Evolutionary conservation across 108 stramenopile species (phyloP), one percentile per base, ranked within the genome.

Genomic region (Nitzschia putrida): DNA sequence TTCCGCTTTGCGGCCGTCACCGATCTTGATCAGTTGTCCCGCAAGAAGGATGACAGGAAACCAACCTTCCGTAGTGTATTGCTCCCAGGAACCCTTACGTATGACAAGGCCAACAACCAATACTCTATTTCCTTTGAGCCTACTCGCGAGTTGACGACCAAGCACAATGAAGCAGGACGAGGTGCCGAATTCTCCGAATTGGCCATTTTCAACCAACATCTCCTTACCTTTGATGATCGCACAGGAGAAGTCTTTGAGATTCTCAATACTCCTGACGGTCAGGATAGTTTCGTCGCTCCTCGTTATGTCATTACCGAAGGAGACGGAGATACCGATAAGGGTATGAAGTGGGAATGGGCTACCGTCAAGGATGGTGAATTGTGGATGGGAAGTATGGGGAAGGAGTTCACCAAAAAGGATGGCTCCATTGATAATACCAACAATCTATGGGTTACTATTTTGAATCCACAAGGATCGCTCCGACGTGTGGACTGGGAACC

Each of bases 221-320:
- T 97, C 9, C 68, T 95, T 64, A 88, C 93, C 41, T 92, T 95
- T 71, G 97, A 96, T 60, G 97, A 97, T 81, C 89, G 97, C 23
- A 96, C 95, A 0, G 97, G 97, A 13, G 93, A 91, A n/a, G 92
- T 97, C 29, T 97, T 95, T 88, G 97, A 97, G 79, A 84, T 96
- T 34, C 60, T 95, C 37, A 90, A 86, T 23, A 79, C 57, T 18
- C 47, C 68, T 14, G 77, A 88, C 37, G 90, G 85, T 29, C 70
- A 71, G 55, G 77, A 82, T 14, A 84, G 87, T 14, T 89, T 83
- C 58, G 86, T 86, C n/a, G 91, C 90, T 9, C 94, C 94, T n/a
- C 80, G 95, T 45, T 88, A 90, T 63, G 88, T 97, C 60, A 78
- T 95, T 50, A 91, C 93, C 29, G 97, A 97, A 84, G 97, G 97